Percentiles rank a stretch among this genome's conserved stretches.
Conservation (phyloP, 2,329 filamentous ascomycete species). For the Beauveria sp. region DNA sequence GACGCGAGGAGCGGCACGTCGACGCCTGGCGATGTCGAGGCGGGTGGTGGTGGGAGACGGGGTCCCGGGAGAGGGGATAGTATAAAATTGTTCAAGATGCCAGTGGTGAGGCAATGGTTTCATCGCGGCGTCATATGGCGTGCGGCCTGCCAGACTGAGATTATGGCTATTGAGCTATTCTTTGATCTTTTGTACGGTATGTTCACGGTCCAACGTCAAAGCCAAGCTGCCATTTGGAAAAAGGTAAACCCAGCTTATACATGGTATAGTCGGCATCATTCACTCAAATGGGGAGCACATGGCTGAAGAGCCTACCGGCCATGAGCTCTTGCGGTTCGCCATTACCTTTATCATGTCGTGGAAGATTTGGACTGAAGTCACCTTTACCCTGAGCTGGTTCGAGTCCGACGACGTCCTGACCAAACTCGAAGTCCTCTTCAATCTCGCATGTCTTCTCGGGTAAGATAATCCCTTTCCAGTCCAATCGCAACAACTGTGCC, state of each 20-base stretch:
- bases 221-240: background rate
- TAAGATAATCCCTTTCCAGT: constrained; percentile 15
- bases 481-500: too few species aligned
- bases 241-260: background rate
- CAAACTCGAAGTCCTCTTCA: constrained; percentile 50
- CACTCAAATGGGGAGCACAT: constrained; percentile 56
- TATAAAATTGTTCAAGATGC: constrained; percentile 51
- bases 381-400: constrained; percentile 52
- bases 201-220: background rate
- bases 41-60: constrained; percentile 20
- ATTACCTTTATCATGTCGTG: constrained; percentile 56
- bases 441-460: constrained; percentile 53
- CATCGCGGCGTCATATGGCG: constrained; percentile 58
- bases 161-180: constrained; percentile 57
- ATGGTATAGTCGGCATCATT: constrained; percentile 46
- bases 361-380: constrained; percentile 57
- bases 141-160: constrained; percentile 48
- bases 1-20: constrained; percentile 16
- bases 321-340: constrained; percentile 49
- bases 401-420: constrained; percentile 54
- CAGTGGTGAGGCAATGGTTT: constrained; percentile 57
- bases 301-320: constrained; percentile 45
- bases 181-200: constrained; percentile 51
- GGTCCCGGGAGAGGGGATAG: constrained; percentile 27
- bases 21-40: constrained; percentile 12